Conservation (phyloP, 2,329 filamentous ascomycete genomes). For the Microcyclospora pomicola region DNA sequence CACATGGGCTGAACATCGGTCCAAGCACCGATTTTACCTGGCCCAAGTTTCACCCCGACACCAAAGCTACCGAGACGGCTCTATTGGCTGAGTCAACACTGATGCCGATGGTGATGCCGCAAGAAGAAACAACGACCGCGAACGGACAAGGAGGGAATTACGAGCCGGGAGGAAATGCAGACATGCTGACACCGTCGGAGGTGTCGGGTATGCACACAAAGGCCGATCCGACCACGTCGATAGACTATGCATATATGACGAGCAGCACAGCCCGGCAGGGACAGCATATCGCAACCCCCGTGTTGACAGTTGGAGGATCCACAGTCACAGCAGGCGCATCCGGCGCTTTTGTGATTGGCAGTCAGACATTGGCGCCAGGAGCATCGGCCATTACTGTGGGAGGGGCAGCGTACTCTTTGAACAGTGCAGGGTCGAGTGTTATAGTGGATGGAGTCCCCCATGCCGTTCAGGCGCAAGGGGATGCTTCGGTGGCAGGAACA, state of each 20-base stretch:
- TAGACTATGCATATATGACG: too few species aligned
- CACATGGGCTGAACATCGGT: too few species aligned
- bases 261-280: too few species aligned
- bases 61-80: too few species aligned
- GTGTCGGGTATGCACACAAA: too few species aligned
- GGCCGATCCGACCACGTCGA: too few species aligned
- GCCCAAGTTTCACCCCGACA: too few species aligned
- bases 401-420: slow-evolving; percentile 1
- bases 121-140: too few species aligned
- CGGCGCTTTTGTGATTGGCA: neutral
- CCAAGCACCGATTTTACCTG: too few species aligned
- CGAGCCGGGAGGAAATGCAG: too few species aligned
- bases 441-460: neutral
- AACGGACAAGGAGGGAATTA: too few species aligned
- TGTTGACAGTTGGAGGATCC: slow-evolving; percentile 1
- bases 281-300: neutral
- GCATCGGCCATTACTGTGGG: slow-evolving; percentile 1
- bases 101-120: neutral
- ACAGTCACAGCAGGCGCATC: neutral
- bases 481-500: neutral
- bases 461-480: neutral
- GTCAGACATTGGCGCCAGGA: slow-evolving; percentile 4
- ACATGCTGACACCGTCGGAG: too few species aligned
- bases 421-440: neutral
- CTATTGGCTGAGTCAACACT: neutral